Evolutionary conservation across 1,284 basidiomycete genomes (phyloP), one percentile per base, ranked within the genome.

Genomic region (Puccinia novopanici): DNA sequence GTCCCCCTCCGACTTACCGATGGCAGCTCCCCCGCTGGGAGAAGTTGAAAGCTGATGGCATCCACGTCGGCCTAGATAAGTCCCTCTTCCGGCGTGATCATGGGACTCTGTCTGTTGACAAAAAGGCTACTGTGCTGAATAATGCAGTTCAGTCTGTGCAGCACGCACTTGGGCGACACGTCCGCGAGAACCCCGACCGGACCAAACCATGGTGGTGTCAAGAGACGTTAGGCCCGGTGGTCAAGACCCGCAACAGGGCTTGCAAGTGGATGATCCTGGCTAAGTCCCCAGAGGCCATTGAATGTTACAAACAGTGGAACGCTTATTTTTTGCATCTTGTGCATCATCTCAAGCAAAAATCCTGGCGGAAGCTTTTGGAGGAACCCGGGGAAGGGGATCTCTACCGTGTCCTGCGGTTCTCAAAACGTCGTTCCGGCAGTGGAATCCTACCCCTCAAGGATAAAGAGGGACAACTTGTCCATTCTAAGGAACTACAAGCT

Each of bases 121-220:
- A n/a, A n/a, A n/a, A n/a, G n/a, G n/a, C n/a, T n/a, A n/a, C n/a
- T n/a, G 6, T 45, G 45, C 45, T 6, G 45, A 45, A 6, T 15
- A 45, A 8, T 6, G 45, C 45, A 6, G 45, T 15, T 45, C 8
- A 45, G 45, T 8, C 45, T 6, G 15, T 15, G 6, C 45, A 45
- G 15, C 45, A 34, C 3, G 24, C 9, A 10, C 34, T 63, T n/a
- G 74, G 74, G 5, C 30, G 59, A 2, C n/a, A 22, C 24, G 42
- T 75, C 30, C 34, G 19, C 12, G 37, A 12, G 2, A 30, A 63
- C 17, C 40, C 27, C 0, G 40, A 17, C n/a, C 40, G 27, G 42
- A 19, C 37, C 37, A 75, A 75, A 42, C 37, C 57, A 9, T 75
- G 55, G 74, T 75, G 74, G 74, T 30, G 59, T 24, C 17, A 45